Evolutionary conservation across 495 filamentous ascomycete species (phyloP).

Genomic region (Mytilinidion resinicola): DNA sequence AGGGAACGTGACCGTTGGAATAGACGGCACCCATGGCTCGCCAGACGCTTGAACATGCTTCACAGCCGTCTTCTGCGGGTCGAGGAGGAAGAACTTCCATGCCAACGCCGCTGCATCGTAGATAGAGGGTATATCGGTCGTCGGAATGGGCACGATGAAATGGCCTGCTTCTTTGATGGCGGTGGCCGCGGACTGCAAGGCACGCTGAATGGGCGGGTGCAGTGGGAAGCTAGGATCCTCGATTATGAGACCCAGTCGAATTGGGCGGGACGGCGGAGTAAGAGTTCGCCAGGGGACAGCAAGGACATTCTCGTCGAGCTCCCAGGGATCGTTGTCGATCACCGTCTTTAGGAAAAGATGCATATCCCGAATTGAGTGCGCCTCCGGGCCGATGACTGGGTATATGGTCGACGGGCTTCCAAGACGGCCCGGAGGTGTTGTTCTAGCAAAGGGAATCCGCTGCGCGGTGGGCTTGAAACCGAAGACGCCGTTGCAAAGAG

Average conservation of each 20-base stretch:
- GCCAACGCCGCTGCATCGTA: conserved; percentile 18
- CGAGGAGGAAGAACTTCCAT: conserved; percentile 29
- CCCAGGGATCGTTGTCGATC: conserved; percentile 43
- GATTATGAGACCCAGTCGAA: conserved; percentile 26
- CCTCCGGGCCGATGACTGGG: conserved; percentile 47
- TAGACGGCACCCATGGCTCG: conserved; percentile 30
- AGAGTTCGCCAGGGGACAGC: conserved; percentile 44
- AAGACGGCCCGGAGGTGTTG: conserved; percentile 26
- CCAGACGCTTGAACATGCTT: conserved; percentile 23
- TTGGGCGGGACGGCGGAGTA: conserved; percentile 1
- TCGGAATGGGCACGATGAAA: conserved; percentile 10
- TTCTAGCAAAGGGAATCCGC: conserved; percentile 31
- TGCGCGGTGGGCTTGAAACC: conserved; percentile 29
- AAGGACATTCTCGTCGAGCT: conserved; percentile 41
- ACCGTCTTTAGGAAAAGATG: conserved; percentile 48
- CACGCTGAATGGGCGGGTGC: conserved; percentile 29
- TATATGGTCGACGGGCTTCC: conserved; percentile 35
- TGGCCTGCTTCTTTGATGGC: conserved; percentile 26
- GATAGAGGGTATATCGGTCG: conserved; percentile 21
- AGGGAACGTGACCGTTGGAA: conserved; percentile 10
- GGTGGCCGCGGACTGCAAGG: conserved; percentile 23
- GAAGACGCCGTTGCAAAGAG: conserved; percentile 30
- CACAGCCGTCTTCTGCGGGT: conserved; percentile 27
- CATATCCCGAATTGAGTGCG: conserved; percentile 42
- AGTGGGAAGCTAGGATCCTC: conserved; percentile 29